phyloP scores from a whole-genome alignment of 257 asterid genomes.

The Ballota nigra region DNA sequence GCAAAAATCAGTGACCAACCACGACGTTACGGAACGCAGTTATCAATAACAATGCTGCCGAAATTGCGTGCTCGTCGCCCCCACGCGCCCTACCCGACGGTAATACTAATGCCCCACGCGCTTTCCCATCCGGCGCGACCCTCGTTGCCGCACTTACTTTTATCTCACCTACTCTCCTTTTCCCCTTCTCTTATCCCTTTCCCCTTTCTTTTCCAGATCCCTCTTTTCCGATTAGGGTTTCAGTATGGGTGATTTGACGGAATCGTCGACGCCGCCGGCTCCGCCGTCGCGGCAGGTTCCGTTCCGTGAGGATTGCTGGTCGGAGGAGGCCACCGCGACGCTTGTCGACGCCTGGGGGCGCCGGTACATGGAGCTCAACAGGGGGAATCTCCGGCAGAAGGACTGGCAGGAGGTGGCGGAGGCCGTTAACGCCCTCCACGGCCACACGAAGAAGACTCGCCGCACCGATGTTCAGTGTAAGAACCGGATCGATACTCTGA shows the following conservation, averaged over 20 bases:
- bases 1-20: conserved; percentile 24
- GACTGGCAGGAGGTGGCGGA: conserved; percentile 92
- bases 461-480: conserved; percentile 86
- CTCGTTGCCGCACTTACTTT: conserved; percentile 30
- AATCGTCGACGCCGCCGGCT: conserved; percentile 38
- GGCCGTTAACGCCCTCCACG: conserved; percentile 62
- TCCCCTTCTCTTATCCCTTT: neutral
- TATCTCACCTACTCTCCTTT: conserved; percentile 13
- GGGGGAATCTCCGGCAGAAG: conserved; percentile 78
- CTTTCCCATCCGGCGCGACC: conserved; percentile 36
- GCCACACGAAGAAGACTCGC: conserved; percentile 57
- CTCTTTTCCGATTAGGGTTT: neutral
- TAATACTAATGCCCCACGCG: conserved; percentile 21
- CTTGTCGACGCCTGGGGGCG: conserved; percentile 81
- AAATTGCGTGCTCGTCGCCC: conserved; percentile 36
- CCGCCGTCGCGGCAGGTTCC: conserved; percentile 49
- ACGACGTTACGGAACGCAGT: too few species aligned
- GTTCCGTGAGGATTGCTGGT: conserved; percentile 86
- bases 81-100: conserved; percentile 33
- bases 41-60: conserved; percentile 29
- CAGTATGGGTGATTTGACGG: conserved; percentile 59
- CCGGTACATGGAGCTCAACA: conserved; percentile 65
- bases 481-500: conserved; percentile 89
- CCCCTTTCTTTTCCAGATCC: neutral
- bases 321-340: conserved; percentile 79